Evolutionary conservation across 306 rosid species (phyloP), one percentile per base, ranked within the genome.

Genomic region (Acacia confusa): DNA sequence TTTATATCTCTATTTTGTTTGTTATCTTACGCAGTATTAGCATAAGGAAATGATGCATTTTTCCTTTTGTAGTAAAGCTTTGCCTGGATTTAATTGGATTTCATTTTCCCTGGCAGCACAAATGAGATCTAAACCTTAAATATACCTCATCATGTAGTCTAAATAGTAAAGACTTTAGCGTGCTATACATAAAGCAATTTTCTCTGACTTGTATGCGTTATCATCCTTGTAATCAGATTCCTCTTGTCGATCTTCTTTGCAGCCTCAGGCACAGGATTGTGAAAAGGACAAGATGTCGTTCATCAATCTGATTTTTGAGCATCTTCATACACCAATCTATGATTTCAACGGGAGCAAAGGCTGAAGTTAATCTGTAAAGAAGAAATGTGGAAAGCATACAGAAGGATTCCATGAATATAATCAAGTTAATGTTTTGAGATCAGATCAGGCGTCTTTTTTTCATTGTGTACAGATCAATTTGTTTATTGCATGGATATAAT

Each of bases 381-480:
- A 82, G 84, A 75, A 69, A 61, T 38, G 70, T 55, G 78, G 76
- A 32, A 66, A 72, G 81, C 85, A 78, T 85, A 85, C 85, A 85
- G 92, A 58, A 86, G 90, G 79, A 85, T 84, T 82, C 81, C 82
- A 68, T 72, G 60, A 78, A 84, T 66, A 63, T 81, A 84, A 63
- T 61, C 71, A 76, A 70, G 36, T 72, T 55, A 80, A 80, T 82
- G 84, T 74, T 70, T 44, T 75, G 67, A 76, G 90, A 78, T 65
- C 69, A 76, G 90, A 76, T 65, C 68, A 77, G 78, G 74, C 75
- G 50, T 89, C 86, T 76, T 83, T 77, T 83, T 83, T 74, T 83
- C 84, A 81, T 67, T 79, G 84, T 86, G 94, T 91, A 90, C 87
- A 90, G 81, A 82, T 90, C 70, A 75, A 82, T 89, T 90, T 90